Base-by-base conservation (phyloP, 2,329 filamentous ascomycete species). In the Lecanicillium sp. region DNA sequence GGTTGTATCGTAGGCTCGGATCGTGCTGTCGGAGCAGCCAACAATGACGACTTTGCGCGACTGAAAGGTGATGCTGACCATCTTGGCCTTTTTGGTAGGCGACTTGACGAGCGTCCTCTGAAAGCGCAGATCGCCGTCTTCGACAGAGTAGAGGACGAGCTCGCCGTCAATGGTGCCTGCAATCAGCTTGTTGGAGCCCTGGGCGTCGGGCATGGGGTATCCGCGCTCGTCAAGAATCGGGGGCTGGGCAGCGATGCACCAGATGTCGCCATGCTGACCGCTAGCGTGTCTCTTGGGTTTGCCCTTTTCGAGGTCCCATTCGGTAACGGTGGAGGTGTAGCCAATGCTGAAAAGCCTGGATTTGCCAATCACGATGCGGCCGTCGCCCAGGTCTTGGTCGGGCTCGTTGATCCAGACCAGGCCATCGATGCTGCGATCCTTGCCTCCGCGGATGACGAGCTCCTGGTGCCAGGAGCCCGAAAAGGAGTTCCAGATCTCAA, bases 401-500 rank as follows among this genome's bases (percentile, higher is more conserved):
- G 87, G 83, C 60, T 95, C 90, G 49, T 89, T 88, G 33, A 87
- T 89, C 93, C 93, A 98, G 33, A 84, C 85, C 21, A 98, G 75
- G 7, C 88, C 89, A 67, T 98, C 93, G 52, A 96, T 85, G 60
- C 86, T 94, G 54, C 90, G 79, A 58, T 90, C 87, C 58, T 86
- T 84, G 42, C 89, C 90, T 54, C 91, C 90, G 29, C 81, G 79
- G 43, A 97, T 84, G 52, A 90, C 82, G 32, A 82, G 83, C 71
- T 98, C 93, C 64, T 97, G 93, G 54, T 89, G 79, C 93, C 93
- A 98, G 52, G 77, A 73, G 14, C 87, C 88, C 54, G 79, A 80
- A 46, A 83, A 71, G 3, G 91, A 90, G 65, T 95, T 95, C 93
- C 93, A 98, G 55, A 98, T 90, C 69, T 98, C 93, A 58, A 98